Evolutionary conservation across 1,284 basidiomycete genomes (phyloP).

Genomic region (Apiotrichum akiyoshidainum): DNA sequence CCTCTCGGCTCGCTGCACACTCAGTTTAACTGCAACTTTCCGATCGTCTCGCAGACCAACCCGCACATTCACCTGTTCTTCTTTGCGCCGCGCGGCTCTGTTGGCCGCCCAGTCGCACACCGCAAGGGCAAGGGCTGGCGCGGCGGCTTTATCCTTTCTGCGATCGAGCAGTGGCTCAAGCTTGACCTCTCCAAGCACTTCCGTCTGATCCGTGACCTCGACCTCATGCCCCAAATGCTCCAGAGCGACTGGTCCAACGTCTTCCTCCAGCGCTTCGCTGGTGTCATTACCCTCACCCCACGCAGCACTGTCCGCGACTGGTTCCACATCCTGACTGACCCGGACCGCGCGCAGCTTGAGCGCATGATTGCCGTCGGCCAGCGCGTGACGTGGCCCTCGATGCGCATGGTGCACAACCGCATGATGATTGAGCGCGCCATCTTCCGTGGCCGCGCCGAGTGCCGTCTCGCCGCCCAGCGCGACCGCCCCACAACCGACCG

Average conservation of each 20-base stretch:
- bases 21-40: slow-evolving; percentile 94
- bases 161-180: slow-evolving; percentile 88
- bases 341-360: slow-evolving; percentile 69
- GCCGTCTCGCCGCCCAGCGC: slow-evolving; percentile 57
- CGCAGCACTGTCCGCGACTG: slow-evolving; percentile 78
- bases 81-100: slow-evolving; percentile 88
- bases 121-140: slow-evolving; percentile 62
- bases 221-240: slow-evolving; percentile 77
- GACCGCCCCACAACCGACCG: slow-evolving; percentile 38
- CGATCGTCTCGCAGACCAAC: slow-evolving; percentile 89
- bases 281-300: slow-evolving; percentile 68
- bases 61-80: slow-evolving; percentile 99
- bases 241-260: slow-evolving; percentile 95
- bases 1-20: slow-evolving; percentile 86
- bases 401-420: slow-evolving; percentile 88
- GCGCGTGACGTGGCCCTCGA: slow-evolving; percentile 92
- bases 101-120: slow-evolving; percentile 57
- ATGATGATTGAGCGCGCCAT: slow-evolving; percentile 65
- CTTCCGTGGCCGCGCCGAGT: slow-evolving; percentile 69
- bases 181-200: slow-evolving; percentile 93
- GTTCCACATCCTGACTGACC: slow-evolving; percentile 78
- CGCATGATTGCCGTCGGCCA: slow-evolving; percentile 83
- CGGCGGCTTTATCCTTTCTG: slow-evolving; percentile 90
- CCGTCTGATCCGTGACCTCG: slow-evolving; percentile 88
- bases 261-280: slow-evolving; percentile 66